A percentile compares a stretch with the other conserved stretches of the same genome.
phyloP scores from a whole-genome alignment of 75 land plant genomes.

The Pseudotsuga menziesii region DNA sequence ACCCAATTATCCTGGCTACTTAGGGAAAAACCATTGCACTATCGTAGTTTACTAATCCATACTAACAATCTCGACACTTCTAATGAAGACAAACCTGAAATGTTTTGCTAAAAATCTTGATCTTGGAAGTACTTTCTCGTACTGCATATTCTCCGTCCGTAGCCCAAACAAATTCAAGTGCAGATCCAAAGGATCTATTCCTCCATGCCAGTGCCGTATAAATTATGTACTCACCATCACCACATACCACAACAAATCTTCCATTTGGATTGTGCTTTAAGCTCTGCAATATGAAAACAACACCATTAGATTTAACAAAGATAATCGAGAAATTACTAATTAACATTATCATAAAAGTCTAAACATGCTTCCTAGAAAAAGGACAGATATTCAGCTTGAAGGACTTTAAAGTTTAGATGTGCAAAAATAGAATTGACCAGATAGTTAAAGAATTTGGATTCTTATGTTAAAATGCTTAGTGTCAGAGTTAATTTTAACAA shows the following conservation, averaged over 20 bases:
- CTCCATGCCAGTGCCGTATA: slow-evolving; percentile 27
- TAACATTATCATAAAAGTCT: too few relatives aligned
- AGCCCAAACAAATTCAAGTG: slow-evolving; percentile 25
- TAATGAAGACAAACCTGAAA: slow-evolving; percentile 14
- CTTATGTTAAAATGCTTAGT: too few relatives aligned
- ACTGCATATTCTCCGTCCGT: slow-evolving; percentile 20
- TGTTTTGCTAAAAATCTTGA: slow-evolving; percentile 22
- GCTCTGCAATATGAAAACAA: slow-evolving; percentile 10
- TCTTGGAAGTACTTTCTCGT: slow-evolving; percentile 23
- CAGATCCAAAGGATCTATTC: slow-evolving; percentile 25
- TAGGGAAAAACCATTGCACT: too few relatives aligned
- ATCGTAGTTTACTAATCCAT: too few relatives aligned
- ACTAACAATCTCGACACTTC: too few relatives aligned
- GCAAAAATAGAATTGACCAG: too few relatives aligned
- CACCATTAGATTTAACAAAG: neutral
- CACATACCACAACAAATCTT: slow-evolving; percentile 30
- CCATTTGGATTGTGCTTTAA: slow-evolving; percentile 31
- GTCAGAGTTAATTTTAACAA: too few relatives aligned
- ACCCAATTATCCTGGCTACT: too few relatives aligned
- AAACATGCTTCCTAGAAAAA: too few relatives aligned
- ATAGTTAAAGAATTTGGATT: too few relatives aligned
- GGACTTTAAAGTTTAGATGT: too few relatives aligned
- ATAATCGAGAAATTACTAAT: neutral
- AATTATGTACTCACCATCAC: slow-evolving; percentile 22
- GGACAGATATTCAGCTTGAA: too few relatives aligned